A percentile compares a stretch with the other conserved stretches of the same genome.
These are phyloP conservation scores for Penicillium coprophilum DNA, from an alignment of 495 filamentous ascomycete genomes.

Conservation along the genomic window DNA sequence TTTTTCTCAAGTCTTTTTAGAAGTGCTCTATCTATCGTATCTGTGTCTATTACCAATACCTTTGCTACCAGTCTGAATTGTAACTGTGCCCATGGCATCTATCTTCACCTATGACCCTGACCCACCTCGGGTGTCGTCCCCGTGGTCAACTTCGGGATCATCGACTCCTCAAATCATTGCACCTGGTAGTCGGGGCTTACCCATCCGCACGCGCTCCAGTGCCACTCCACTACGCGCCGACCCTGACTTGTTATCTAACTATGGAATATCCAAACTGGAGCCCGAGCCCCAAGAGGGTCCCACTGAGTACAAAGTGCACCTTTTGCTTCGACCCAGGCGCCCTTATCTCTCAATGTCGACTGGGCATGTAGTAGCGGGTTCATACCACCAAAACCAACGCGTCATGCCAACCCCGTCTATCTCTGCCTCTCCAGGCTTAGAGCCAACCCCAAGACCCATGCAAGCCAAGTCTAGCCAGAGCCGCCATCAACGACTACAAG, in stretches of 20 bases:
- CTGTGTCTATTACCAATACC: constrained; percentile 20
- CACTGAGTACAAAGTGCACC: constrained; percentile 93
- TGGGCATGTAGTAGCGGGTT: constrained; percentile 57
- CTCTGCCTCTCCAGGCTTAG: constrained; percentile 24
- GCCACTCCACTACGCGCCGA: constrained; percentile 33
- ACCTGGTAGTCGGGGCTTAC: constrained; percentile 22
- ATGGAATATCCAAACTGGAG: constrained; percentile 72
- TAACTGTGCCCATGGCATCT: constrained; percentile 68
- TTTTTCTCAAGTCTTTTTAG: neutral
- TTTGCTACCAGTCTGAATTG: constrained; percentile 12
- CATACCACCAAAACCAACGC: constrained; percentile 52
- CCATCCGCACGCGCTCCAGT: constrained; percentile 30
- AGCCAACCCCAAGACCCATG: constrained; percentile 26
- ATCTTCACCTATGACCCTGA: constrained; percentile 94
- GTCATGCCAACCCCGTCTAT: constrained; percentile 23
- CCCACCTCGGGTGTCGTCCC: constrained; percentile 82
- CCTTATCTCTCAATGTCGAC: constrained; percentile 65
- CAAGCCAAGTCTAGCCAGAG: constrained; percentile 44
- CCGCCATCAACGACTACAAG: constrained; percentile 80
- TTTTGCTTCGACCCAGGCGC: constrained; percentile 78
- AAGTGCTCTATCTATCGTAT: constrained; percentile 4
- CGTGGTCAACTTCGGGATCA: constrained; percentile 66
- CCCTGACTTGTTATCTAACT: constrained; percentile 60
- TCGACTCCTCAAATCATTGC: constrained; percentile 38
- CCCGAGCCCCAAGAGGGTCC: constrained; percentile 93